Percentiles rank a stretch among this genome's conserved stretches.
Evolutionary conservation across 768 basidiomycete species (phyloP).

Genomic region (Leccinum ochraceum): DNA sequence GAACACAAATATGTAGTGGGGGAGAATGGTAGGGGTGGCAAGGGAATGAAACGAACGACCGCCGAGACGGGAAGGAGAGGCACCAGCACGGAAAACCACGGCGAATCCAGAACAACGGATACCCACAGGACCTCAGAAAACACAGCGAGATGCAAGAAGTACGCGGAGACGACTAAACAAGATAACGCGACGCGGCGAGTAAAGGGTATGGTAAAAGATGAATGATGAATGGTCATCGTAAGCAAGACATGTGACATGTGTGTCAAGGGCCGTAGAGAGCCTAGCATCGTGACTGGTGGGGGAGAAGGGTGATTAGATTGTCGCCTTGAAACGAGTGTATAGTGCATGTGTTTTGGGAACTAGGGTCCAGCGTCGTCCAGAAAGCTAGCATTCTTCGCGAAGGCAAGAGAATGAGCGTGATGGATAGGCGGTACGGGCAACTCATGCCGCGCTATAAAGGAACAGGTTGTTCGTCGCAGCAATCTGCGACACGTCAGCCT

Average conservation of each 20-base stretch:
- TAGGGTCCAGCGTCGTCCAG: slow-evolving; percentile 11
- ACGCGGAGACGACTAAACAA: slow-evolving; percentile 29
- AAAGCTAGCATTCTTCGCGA: slow-evolving; percentile 16
- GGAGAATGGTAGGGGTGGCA: background rate
- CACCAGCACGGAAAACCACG: slow-evolving; percentile 18
- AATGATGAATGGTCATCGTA: slow-evolving; percentile 29
- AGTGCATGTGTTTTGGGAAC: slow-evolving; percentile 18
- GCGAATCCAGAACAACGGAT: slow-evolving; percentile 21
- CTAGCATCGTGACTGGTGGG: slow-evolving; percentile 24
- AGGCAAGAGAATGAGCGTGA: slow-evolving; percentile 2
- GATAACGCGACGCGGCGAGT: slow-evolving; percentile 31
- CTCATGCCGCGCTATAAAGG: slow-evolving; percentile 43
- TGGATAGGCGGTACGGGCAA: slow-evolving; percentile 2
- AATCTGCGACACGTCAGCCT: slow-evolving; percentile 53
- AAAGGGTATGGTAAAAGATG: slow-evolving; percentile 32
- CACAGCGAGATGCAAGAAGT: slow-evolving; percentile 26
- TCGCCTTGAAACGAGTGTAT: slow-evolving; percentile 28
- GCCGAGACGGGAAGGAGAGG: slow-evolving; percentile 4
- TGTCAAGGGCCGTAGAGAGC: slow-evolving; percentile 15
- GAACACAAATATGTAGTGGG: slow-evolving; percentile 24
- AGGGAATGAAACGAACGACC: slow-evolving; percentile 12
- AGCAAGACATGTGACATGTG: slow-evolving; percentile 31
- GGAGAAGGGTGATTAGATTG: slow-evolving; percentile 25
- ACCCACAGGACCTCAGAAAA: slow-evolving; percentile 24
- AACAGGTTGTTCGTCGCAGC: slow-evolving; percentile 69